Evolutionary conservation across 192 early-diverging fungal species (phyloP).

Genomic region (Backusella sp.): DNA sequence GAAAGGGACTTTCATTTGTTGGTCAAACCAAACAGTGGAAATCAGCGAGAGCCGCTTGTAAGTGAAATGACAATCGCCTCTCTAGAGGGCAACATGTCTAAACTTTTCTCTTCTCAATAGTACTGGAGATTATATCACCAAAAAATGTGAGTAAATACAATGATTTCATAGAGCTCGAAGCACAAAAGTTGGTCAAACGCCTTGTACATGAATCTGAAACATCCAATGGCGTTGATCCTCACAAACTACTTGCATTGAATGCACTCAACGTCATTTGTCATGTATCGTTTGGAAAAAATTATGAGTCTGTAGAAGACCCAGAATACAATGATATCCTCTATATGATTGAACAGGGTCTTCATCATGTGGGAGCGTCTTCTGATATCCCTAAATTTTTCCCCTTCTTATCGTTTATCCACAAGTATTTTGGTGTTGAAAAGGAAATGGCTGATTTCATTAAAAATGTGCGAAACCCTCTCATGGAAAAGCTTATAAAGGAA

Average conservation of each 20-base stretch:
- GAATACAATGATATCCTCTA: not conserved
- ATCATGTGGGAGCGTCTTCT: not conserved
- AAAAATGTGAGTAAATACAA: not conserved
- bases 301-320: not conserved
- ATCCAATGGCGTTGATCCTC: not conserved
- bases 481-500: not conserved
- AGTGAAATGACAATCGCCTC: not conserved
- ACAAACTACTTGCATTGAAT: not conserved
- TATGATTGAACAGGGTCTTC: not conserved
- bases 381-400: not conserved
- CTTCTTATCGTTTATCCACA: not conserved
- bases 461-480: not conserved
- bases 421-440: not conserved
- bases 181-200: not conserved
- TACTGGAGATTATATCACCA: not conserved
- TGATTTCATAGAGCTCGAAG: not conserved
- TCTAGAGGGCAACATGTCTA: not conserved
- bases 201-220: not conserved
- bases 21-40: not conserved
- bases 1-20: not conserved
- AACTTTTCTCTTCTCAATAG: not conserved
- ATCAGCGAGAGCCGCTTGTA: not conserved
- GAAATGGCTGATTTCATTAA: not conserved
- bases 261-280: not conserved
- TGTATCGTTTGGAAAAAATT: not conserved